Percentiles rank a stretch among this genome's conserved stretches.
Evolutionary conservation across 83 land plant species (phyloP).

Genomic region (Picea abies): DNA sequence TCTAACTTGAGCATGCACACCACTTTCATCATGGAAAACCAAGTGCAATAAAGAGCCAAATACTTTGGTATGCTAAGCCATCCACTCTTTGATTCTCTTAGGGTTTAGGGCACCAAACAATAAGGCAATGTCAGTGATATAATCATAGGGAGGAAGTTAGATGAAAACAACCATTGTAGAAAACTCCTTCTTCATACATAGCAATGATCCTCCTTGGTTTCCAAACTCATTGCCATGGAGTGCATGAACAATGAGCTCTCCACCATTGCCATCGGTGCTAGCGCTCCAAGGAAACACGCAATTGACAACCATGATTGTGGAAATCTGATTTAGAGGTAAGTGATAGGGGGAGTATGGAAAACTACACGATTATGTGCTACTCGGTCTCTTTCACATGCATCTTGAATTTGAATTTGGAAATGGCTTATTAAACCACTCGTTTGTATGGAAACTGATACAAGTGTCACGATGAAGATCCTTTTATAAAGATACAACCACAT

Average conservation of each 20-base stretch:
- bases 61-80: conserved; percentile 68
- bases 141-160: conserved; percentile 55
- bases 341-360: no score
- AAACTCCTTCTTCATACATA: conserved; percentile 40
- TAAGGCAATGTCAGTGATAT: conserved; percentile 64
- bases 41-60: conserved; percentile 62
- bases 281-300: conserved; percentile 57
- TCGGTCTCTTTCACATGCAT: no score
- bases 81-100: conserved; percentile 59
- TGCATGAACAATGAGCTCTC: no score
- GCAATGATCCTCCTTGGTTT: conserved; percentile 42
- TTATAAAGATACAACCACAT: no score
- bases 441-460: no score
- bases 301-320: conserved; percentile 51
- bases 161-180: conserved; percentile 29
- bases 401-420: no score
- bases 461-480: no score
- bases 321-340: neutral
- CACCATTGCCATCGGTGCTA: conserved; percentile 31
- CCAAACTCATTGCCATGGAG: conserved; percentile 10
- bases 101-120: conserved; percentile 62
- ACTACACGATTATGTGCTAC: no score
- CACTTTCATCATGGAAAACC: conserved; percentile 72
- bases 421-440: no score
- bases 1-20: conserved; percentile 48